phyloP scores from a whole-genome alignment of 129 eudicot genomes.

The Flaveria sonorensis region DNA sequence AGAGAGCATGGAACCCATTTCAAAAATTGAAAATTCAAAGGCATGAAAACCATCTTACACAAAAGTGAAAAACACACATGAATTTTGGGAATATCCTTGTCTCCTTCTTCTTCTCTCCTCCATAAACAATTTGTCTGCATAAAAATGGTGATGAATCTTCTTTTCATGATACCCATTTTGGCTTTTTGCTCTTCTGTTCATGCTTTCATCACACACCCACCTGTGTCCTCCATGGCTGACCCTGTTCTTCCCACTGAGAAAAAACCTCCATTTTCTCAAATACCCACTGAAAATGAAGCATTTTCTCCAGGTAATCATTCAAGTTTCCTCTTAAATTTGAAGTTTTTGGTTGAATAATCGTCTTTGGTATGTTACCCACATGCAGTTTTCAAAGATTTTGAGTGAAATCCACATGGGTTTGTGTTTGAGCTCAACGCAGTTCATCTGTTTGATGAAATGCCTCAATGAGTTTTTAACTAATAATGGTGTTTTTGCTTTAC shows the following conservation, averaged over 20 bases:
- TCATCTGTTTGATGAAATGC: constrained; percentile 23
- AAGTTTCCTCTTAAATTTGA: not conserved
- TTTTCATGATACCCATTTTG: constrained; percentile 50
- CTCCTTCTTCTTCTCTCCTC: constrained; percentile 26
- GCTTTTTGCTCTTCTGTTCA: constrained; percentile 39
- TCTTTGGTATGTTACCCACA: not conserved
- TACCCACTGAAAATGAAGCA: constrained; percentile 43
- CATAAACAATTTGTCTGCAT: constrained; percentile 18
- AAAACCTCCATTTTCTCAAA: constrained; percentile 62
- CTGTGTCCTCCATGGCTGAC: constrained; percentile 47
- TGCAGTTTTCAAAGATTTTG: constrained; percentile 9
- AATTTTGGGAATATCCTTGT: constrained; percentile 28
- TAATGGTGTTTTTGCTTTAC: constrained; percentile 10
- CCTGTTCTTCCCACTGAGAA: constrained; percentile 71
- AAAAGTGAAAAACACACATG: constrained; percentile 26
- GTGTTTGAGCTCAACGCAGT: constrained; percentile 12
- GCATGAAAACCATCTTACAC: constrained; percentile 32
- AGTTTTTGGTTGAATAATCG: not conserved
- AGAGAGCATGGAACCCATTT: constrained; percentile 5
- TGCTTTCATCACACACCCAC: constrained; percentile 45
- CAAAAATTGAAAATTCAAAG: constrained; percentile 36
- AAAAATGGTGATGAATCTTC: constrained; percentile 46
- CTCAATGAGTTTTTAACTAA: not conserved
- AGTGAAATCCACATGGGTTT: constrained; percentile 11
- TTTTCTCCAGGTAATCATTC: constrained; percentile 57